These are phyloP conservation scores for Bonia amplexicaulis DNA, from an alignment of 176 grass and related monocot genomes.

Conservation along the genomic window DNA sequence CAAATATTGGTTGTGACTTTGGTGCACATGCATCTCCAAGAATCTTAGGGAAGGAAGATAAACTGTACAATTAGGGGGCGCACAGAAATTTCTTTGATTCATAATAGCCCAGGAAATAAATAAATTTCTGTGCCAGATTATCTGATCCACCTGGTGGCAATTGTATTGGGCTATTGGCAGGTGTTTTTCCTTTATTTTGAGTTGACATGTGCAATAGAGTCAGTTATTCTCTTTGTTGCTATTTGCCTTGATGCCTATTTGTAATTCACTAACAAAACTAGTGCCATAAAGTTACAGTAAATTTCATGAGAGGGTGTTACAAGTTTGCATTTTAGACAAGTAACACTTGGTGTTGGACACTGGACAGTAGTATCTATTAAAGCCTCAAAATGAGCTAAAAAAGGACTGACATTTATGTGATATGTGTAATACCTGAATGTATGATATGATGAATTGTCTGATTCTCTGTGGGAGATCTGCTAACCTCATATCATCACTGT, in stretches of 20 bases:
- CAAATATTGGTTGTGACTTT: not conserved
- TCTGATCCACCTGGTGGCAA: not conserved
- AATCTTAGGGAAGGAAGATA: not conserved
- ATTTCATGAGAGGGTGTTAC: not conserved
- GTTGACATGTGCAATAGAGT: not conserved
- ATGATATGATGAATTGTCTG: not conserved
- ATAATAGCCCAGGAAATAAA: not conserved
- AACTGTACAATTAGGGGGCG: not conserved
- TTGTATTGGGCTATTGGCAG: not conserved
- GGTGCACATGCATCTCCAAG: not conserved
- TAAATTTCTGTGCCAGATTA: not conserved
- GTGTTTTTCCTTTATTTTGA: not conserved
- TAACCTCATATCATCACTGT: not conserved
- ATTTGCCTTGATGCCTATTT: not conserved
- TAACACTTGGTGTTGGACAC: not conserved
- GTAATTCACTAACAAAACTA: not conserved
- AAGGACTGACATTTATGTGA: not conserved
- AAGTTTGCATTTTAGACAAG: not conserved
- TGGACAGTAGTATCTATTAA: not conserved
- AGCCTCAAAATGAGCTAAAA: not conserved
- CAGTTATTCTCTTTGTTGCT: not conserved
- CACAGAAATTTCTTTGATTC: not conserved
- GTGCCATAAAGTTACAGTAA: not conserved
- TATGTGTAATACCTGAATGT: not conserved
- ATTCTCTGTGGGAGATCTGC: not conserved